Percentiles rank a stretch among this genome's conserved stretches.
Conservation (phyloP, 441 rosid species). For the Aquilaria agallochum region DNA sequence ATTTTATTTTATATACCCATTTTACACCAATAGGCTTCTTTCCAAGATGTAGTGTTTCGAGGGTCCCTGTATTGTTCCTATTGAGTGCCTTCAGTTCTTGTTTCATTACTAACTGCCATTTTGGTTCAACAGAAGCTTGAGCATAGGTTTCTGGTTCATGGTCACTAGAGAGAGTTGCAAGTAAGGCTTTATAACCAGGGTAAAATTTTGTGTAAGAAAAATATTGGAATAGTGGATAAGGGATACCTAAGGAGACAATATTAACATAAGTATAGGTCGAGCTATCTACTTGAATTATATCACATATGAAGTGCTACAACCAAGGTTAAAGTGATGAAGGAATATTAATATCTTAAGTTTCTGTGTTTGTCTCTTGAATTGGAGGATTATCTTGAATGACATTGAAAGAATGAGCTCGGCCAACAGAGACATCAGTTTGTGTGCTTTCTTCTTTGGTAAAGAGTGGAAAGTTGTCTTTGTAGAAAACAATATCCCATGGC, state of each 20-base stretch:
- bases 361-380: no score
- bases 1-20: neutral
- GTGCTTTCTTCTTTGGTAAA: neutral
- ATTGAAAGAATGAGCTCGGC: neutral
- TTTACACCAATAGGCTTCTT: neutral
- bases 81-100: neutral
- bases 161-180: neutral
- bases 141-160: neutral
- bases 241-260: neutral
- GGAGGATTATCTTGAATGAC: neutral
- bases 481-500: neutral
- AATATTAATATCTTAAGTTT: no score
- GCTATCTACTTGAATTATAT: neutral
- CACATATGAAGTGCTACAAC: neutral
- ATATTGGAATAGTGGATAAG: neutral
- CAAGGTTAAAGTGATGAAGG: no score
- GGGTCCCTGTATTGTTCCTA: neutral
- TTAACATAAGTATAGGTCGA: no score
- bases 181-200: neutral
- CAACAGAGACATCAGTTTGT: neutral
- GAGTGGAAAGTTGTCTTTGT: neutral
- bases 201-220: neutral
- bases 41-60: neutral
- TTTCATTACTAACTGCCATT: neutral
- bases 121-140: neutral